Conservation (phyloP, 495 filamentous ascomycete species). For the Neurospora discreta region DNA sequence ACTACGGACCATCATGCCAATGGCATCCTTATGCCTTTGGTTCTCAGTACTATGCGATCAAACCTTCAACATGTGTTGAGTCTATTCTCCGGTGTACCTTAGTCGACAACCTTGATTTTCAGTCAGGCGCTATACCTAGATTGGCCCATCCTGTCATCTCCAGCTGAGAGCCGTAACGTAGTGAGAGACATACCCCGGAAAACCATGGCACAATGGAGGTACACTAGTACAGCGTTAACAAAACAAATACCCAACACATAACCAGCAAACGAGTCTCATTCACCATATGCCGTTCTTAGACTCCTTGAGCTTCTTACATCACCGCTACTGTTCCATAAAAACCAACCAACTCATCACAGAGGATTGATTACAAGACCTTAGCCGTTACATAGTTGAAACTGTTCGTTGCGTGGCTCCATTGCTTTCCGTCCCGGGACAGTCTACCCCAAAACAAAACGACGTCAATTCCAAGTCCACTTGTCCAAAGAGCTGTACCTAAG, state of each 20-base stretch:
- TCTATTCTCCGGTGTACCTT: not conserved
- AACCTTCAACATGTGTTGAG: not conserved
- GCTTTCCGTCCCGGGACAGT: not conserved
- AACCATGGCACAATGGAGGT: not conserved
- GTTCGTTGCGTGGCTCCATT: not conserved
- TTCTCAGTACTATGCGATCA: not conserved
- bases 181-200: not conserved
- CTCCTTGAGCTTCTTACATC: not conserved
- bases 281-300: not conserved
- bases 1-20: not conserved
- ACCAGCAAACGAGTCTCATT: not conserved
- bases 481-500: not conserved
- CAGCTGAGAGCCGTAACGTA: not conserved
- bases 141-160: not conserved
- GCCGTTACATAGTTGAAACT: not conserved
- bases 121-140: not conserved
- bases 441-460: not conserved
- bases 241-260: not conserved
- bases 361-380: not conserved
- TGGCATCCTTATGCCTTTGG: not conserved
- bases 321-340: not conserved
- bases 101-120: not conserved
- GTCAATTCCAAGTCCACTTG: not conserved
- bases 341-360: not conserved
- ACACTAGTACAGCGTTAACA: not conserved